phyloP scores from a whole-genome alignment of 1,284 basidiomycete species.

The Trametes polyzona region DNA sequence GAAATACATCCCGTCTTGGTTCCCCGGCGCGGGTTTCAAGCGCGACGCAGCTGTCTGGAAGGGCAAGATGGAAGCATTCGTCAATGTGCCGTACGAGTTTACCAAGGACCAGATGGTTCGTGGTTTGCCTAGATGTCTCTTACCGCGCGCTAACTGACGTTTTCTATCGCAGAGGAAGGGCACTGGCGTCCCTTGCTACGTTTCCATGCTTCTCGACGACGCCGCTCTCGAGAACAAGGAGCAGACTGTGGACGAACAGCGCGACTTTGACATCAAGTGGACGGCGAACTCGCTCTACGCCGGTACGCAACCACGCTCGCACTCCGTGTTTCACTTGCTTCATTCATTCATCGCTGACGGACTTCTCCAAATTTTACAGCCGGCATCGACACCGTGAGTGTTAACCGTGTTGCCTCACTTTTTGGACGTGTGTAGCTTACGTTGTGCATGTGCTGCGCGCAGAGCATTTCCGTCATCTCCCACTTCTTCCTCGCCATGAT shows the following conservation, averaged over 20 bases:
- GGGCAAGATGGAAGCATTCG: conserved; percentile 66
- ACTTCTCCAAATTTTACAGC: conserved; percentile 28
- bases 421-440: not conserved
- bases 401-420: not conserved
- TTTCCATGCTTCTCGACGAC: conserved; percentile 59
- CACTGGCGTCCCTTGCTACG: conserved; percentile 59
- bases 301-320: conserved; percentile 27
- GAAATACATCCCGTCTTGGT: conserved; percentile 39
- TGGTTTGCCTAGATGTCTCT: conserved; percentile 32
- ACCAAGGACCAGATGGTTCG: conserved; percentile 56
- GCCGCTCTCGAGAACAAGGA: conserved; percentile 29
- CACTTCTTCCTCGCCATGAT: conserved; percentile 51
- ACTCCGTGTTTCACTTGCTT: not conserved
- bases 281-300: conserved; percentile 77
- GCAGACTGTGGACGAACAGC: conserved; percentile 33
- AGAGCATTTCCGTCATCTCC: conserved; percentile 45
- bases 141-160: not conserved
- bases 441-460: not conserved
- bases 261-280: conserved; percentile 70
- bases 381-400: conserved; percentile 62
- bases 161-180: conserved; percentile 50
- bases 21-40: conserved; percentile 41
- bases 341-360: conserved; percentile 4
- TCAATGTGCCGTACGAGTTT: conserved; percentile 64
- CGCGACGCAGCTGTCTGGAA: conserved; percentile 65